Base-by-base conservation (phyloP, 176 grass and related monocot genomes). In the Oryza glumipatula region DNA sequence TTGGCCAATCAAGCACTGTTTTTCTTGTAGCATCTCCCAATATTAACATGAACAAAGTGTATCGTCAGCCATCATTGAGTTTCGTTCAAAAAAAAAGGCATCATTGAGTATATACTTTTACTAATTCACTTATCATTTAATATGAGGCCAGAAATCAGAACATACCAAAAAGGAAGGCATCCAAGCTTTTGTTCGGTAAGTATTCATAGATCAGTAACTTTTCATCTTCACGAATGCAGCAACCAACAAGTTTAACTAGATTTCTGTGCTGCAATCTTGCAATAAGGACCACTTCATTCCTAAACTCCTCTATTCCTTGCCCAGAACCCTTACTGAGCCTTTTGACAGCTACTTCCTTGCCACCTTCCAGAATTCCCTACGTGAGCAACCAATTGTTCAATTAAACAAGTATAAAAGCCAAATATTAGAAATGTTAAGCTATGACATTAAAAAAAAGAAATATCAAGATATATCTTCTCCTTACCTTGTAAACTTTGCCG, bases 181-280 rank as follows among this genome's bases (percentile, higher is more conserved):
- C 89, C 38, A 94, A 78, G 72, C 92, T 94, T 87, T 83, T 94
- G 44, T 94, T 94, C 1, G 77, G 77, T 12, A 94, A 21, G 68
- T 87, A 94, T 47, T 94, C 92, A 65, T 90, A 94, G 60, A 92
- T 64, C 19, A 94, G 85, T 16, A 92, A 61, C 52, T 87, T 89
- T 36, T 94, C 92, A 45, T 92, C 76, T 47, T 54, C 87, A 51
- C 88, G 77, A 49, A 85, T 88, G 49, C 81, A 92, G 4, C 77
- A 94, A 7, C 92, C 89, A 6, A 88, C 44, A 4, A 94, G 89
- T 61, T n/a, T 80, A 61, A 89, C 92, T 56, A 94, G 78, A 47
- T 94, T 94, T 26, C 82, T 86, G 65, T 94, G 92, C 64, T 92
- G 92, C 56, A 92, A 56, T 67, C 89, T 94, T 26, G 81, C 89